Evolutionary conservation across 2,329 filamentous ascomycete species (phyloP), one percentile per base, ranked within the genome.

Genomic region (Ophiocordyceps camponoti-saundersi): DNA sequence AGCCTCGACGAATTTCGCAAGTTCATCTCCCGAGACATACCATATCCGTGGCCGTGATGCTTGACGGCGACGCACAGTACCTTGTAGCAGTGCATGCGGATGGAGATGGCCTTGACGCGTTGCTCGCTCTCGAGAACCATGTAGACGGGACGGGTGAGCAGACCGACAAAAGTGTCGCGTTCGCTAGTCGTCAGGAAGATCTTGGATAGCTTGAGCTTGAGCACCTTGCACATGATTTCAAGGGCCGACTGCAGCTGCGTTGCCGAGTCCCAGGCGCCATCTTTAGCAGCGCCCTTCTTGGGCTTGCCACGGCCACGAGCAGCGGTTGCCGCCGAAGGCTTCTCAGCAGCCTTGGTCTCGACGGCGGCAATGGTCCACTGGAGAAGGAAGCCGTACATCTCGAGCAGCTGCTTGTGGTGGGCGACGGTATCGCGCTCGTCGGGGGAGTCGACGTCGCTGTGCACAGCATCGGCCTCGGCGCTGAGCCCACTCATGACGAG

Each of bases 151-250:
- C 92, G 77, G 0, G 92, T 96, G 55, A 98, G 83, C 0, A 98
- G 72, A 47, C 85, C 80, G 50, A 98, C 83, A 56, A 98, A 95
- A 0, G 88, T 95, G 59, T 98, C 92, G 51, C 90, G 78, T 65
- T 98, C 92, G 44, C 90, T 94, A 0, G 92, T 98, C 0, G 92
- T 98, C 51, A 96, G 66, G 59, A 98, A 98, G 50, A 98, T 90
- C 59, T 86, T 88, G 55, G 83, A 79, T 45, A 98, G 72, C 67
- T 95, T 95, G 59, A 95, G 68, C 64, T 88, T 93, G 64, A 98
- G 72, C 44, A 95, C 88, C 62, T 94, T 95, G 68, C 86, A 90
- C 87, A 98, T 96, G 29, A 82, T 80, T 57, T 95, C 89, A 51
- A 98, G 75, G 1, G 90, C 88, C 12, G 78, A 79, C 62, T 95